A percentile compares a stretch with the other conserved stretches of the same genome.
Conservation (phyloP, 768 basidiomycete genomes). For the Auricularia cornea region DNA sequence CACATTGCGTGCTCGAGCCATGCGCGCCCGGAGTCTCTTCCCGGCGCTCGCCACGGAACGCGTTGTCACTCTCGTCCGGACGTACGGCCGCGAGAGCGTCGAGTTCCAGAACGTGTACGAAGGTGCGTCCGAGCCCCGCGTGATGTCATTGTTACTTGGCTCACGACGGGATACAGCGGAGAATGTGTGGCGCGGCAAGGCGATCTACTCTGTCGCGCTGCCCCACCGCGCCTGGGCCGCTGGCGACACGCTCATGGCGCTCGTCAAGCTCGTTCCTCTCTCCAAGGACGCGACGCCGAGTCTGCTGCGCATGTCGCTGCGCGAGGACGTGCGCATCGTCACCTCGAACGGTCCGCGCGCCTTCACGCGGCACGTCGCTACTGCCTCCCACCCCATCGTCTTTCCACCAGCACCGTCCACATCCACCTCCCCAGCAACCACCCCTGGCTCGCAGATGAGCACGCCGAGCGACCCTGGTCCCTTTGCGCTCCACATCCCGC, state of each 20-base stretch:
- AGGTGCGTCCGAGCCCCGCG: background rate
- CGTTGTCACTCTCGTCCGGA: conserved; percentile 61
- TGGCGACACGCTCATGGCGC: conserved; percentile 73
- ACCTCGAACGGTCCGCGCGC: background rate
- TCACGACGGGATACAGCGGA: conserved; percentile 81
- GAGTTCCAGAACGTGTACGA: conserved; percentile 57
- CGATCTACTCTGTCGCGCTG: conserved; percentile 90
- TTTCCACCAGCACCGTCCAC: background rate
- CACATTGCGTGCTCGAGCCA: conserved; percentile 78
- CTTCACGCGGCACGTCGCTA: background rate
- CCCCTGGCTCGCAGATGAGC: background rate
- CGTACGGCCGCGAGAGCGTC: conserved; percentile 71
- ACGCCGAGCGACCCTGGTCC: background rate
- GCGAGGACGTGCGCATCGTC: background rate
- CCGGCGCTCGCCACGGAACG: conserved; percentile 53
- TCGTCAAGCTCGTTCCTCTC: conserved; percentile 82
- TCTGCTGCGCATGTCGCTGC: background rate
- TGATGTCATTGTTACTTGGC: too few species aligned
- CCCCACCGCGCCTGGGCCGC: conserved; percentile 96
- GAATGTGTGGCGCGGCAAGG: conserved; percentile 94
- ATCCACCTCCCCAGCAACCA: background rate
- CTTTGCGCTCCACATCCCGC: background rate
- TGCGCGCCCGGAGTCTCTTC: conserved; percentile 58
- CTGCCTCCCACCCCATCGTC: background rate
- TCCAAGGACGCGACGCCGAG: conserved; percentile 56